Conservation (phyloP, 1,284 basidiomycete genomes). For the Malassezia psittaci region DNA sequence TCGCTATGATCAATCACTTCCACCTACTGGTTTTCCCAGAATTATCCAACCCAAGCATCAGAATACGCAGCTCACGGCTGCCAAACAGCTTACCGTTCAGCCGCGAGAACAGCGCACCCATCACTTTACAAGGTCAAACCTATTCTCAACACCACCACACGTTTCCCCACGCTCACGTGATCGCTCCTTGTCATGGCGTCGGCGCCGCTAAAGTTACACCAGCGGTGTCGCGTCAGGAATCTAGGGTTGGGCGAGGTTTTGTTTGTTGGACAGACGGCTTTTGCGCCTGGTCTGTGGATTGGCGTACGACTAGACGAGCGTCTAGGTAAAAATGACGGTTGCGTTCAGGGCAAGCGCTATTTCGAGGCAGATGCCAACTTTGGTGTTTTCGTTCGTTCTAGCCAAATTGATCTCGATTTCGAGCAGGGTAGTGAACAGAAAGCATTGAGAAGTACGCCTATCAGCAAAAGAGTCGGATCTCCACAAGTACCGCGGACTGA, state of each 20-base stretch:
- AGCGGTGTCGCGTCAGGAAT: conserved; percentile 32
- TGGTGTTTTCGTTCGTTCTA: conserved; percentile 83
- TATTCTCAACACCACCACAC: not conserved
- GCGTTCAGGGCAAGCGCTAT: conserved; percentile 70
- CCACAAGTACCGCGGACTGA: no score
- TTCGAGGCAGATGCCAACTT: conserved; percentile 67
- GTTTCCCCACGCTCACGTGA: not conserved
- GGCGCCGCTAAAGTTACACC: conserved; percentile 30
- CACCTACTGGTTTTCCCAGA: conserved; percentile 56
- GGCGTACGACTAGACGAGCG: conserved; percentile 68
- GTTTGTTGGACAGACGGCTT: conserved; percentile 71
- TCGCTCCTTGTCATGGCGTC: not conserved
- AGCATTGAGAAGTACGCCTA: no score
- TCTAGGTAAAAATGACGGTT: conserved; percentile 91
- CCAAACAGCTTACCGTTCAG: conserved; percentile 81
- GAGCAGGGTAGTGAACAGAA: not conserved
- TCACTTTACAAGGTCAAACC: conserved; percentile 6
- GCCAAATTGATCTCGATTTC: conserved; percentile 56
- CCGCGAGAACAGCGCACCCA: conserved; percentile 53
- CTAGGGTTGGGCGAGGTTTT: conserved; percentile 69
- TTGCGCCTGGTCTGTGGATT: conserved; percentile 84
- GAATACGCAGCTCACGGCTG: conserved; percentile 92
- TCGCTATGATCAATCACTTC: conserved; percentile 55
- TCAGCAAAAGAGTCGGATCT: no score
- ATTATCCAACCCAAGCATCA: conserved; percentile 84